These are phyloP conservation scores for Parascedosporium putredinis DNA, from an alignment of 2,329 filamentous ascomycete genomes.

Conservation along the genomic window DNA sequence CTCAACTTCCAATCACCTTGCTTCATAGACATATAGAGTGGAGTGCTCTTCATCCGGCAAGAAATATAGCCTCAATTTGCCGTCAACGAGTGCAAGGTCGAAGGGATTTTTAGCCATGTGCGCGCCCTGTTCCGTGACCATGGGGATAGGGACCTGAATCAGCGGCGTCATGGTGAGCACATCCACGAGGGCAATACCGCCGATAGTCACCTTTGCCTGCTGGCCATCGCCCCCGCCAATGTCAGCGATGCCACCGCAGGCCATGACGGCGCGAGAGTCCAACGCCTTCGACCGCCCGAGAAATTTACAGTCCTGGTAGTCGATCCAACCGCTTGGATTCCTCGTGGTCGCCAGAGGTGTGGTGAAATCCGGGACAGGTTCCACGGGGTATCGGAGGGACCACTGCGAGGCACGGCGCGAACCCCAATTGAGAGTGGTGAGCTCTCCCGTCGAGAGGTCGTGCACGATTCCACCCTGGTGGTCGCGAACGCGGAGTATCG, in stretches of 20 bases:
- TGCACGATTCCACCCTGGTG: constrained; percentile 37
- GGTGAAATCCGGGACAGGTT: background rate
- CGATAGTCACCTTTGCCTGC: constrained; percentile 21
- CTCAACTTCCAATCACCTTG: constrained; percentile 14
- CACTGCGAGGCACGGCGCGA: constrained; percentile 28
- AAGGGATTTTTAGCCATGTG: constrained; percentile 37
- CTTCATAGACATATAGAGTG: constrained; percentile 37
- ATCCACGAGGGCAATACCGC: constrained; percentile 37
- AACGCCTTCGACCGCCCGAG: constrained; percentile 29
- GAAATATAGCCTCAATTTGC: constrained; percentile 33
- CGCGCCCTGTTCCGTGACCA: constrained; percentile 27
- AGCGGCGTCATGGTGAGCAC: constrained; percentile 31
- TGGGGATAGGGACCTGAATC: constrained; percentile 32
- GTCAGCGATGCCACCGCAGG: constrained; percentile 34
- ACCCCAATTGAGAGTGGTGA: constrained; percentile 37
- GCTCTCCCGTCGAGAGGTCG: constrained; percentile 21
- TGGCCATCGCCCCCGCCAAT: constrained; percentile 14
- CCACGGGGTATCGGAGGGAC: constrained; percentile 15
- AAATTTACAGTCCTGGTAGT: constrained; percentile 43
- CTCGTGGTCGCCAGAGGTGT: constrained; percentile 13
- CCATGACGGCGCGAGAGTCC: constrained; percentile 29
- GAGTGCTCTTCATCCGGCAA: constrained; percentile 35
- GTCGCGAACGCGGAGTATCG: constrained; percentile 26
- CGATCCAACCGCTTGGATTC: constrained; percentile 34
- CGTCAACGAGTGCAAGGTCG: constrained; percentile 32